phyloP scores from a whole-genome alignment of 164 flowering plant genomes.

The Macadamia tetraphylla region DNA sequence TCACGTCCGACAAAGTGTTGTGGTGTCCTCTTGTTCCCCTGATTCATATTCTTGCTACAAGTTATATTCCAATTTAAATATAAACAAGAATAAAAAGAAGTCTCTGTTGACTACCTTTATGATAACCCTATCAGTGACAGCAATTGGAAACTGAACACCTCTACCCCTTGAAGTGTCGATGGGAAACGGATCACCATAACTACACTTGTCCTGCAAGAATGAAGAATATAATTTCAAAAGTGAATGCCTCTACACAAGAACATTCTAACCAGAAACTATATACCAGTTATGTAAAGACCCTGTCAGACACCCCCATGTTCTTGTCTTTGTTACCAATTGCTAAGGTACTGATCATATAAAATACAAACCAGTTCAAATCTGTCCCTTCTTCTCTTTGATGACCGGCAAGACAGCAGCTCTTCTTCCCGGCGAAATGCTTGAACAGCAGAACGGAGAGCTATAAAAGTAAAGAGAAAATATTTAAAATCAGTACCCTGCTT shows the following conservation, averaged over 20 bases:
- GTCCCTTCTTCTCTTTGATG: conserved; percentile 75
- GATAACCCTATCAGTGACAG: conserved; percentile 78
- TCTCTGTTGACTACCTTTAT: conserved; percentile 53
- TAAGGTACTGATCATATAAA: neutral
- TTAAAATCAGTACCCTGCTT: neutral
- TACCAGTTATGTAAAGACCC: neutral
- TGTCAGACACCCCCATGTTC: no score
- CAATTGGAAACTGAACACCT: conserved; percentile 92
- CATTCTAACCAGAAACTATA: neutral
- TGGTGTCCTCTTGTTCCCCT: conserved; percentile 98
- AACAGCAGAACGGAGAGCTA: conserved; percentile 83
- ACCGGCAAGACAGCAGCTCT: conserved; percentile 45
- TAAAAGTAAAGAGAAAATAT: conserved; percentile 14
- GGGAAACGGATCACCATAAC: conserved; percentile 45
- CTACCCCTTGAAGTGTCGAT: conserved; percentile 56
- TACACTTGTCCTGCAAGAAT: conserved; percentile 59
- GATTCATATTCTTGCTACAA: conserved; percentile 10
- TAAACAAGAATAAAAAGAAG: conserved; percentile 2
- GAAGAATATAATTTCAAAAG: neutral
- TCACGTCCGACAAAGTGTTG: conserved; percentile 92
- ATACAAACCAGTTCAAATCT: conserved; percentile 70
- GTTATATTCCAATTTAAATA: neutral
- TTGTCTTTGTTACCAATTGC: no score
- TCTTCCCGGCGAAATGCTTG: conserved; percentile 82
- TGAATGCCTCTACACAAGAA: neutral